These are phyloP conservation scores for Colletotrichum lentis DNA, from an alignment of 2,329 filamentous ascomycete species.

Conservation along the genomic window DNA sequence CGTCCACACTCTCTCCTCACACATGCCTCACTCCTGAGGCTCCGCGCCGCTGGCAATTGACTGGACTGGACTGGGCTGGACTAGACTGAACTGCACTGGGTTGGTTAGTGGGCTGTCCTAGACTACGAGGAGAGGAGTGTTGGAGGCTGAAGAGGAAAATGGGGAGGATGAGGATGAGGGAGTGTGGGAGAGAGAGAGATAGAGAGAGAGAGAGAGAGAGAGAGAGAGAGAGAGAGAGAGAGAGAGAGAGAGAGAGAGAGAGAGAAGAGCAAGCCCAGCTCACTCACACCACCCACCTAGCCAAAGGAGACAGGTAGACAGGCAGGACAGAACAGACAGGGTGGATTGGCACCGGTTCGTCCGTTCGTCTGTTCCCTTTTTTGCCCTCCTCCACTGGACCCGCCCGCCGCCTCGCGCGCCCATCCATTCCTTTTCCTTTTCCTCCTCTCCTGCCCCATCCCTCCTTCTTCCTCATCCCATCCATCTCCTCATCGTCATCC, in stretches of 20 bases:
- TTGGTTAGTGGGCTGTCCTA: neutral
- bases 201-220: neutral
- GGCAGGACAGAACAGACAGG: slow-evolving; percentile 13
- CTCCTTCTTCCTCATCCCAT: slow-evolving; percentile 48
- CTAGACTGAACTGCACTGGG: slow-evolving; percentile 16
- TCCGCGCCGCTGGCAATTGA: slow-evolving; percentile 19
- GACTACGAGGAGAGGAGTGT: neutral
- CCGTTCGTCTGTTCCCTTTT: slow-evolving; percentile 28
- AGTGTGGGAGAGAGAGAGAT: no score
- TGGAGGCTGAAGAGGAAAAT: neutral
- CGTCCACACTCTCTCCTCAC: slow-evolving; percentile 2
- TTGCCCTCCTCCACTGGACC: slow-evolving; percentile 1
- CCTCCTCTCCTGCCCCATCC: slow-evolving; percentile 42
- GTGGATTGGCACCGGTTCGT: slow-evolving; percentile 35
- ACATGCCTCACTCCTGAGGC: slow-evolving; percentile 27
- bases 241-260: neutral
- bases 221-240: neutral
- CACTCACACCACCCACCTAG: neutral
- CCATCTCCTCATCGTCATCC: slow-evolving; percentile 45
- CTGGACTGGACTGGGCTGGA: slow-evolving; percentile 12
- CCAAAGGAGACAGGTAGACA: no score
- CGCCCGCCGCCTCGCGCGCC: slow-evolving; percentile 35
- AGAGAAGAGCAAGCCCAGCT: neutral
- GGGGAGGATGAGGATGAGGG: no score
- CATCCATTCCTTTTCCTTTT: slow-evolving; percentile 43